Conservation (phyloP, 345 rosid species). For the Acer yangbiense region DNA sequence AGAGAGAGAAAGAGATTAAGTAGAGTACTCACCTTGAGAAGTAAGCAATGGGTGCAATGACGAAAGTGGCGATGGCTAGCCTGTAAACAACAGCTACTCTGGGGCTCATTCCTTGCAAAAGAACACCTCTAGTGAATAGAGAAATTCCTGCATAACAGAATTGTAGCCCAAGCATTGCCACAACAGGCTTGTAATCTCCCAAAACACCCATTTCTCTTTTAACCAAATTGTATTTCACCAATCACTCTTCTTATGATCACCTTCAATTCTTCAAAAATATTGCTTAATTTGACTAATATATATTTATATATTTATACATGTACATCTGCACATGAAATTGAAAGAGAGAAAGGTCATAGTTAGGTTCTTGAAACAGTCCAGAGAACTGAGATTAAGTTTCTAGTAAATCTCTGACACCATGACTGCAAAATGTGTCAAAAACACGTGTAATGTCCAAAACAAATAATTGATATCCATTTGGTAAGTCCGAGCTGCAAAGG, state of each 20-base stretch:
- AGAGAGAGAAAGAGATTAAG: background rate
- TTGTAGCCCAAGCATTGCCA: slow-evolving; percentile 44
- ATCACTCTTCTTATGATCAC: background rate
- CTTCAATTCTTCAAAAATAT: too few relatives aligned
- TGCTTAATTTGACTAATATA: background rate
- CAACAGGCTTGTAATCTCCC: slow-evolving; percentile 31
- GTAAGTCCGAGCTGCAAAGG: too few relatives aligned
- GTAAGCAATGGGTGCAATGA: slow-evolving; percentile 39
- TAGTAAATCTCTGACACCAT: too few relatives aligned
- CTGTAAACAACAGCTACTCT: slow-evolving; percentile 45
- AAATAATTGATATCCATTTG: too few relatives aligned
- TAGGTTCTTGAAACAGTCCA: too few relatives aligned
- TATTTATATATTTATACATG: too few relatives aligned
- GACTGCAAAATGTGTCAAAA: too few relatives aligned
- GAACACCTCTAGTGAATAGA: slow-evolving; percentile 41
- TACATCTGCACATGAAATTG: too few relatives aligned
- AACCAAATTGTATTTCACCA: background rate
- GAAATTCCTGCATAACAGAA: slow-evolving; percentile 31
- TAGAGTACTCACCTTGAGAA: slow-evolving; percentile 5
- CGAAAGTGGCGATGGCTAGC: slow-evolving; percentile 40
- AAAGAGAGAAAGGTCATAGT: too few relatives aligned
- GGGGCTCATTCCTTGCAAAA: slow-evolving; percentile 45
- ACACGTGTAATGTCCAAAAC: too few relatives aligned
- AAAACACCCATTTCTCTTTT: slow-evolving; percentile 24
- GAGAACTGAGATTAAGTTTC: too few relatives aligned